Evolutionary conservation across 768 basidiomycete species (phyloP).

Genomic region (Tylopilus balloui): DNA sequence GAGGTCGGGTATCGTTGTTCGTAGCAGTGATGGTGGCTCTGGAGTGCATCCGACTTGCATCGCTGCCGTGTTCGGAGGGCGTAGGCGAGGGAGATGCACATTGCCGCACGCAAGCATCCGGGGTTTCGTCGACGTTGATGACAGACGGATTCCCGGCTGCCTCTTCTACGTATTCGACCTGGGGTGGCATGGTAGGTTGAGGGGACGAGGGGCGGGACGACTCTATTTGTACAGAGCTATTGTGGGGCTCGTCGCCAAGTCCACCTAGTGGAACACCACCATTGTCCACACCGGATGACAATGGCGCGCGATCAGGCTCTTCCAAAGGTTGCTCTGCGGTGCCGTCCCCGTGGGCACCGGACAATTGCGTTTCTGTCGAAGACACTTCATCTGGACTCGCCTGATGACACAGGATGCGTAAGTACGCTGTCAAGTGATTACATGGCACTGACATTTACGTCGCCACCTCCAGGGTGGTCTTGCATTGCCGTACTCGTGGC

Average conservation of each 20-base stretch:
- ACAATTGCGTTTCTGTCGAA: neutral
- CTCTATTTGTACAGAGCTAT: neutral
- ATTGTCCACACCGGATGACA: neutral
- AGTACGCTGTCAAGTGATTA: neutral
- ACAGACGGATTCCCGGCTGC: neutral
- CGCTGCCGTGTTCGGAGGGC: constrained; percentile 29
- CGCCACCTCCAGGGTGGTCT: neutral
- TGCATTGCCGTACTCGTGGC: constrained; percentile 1
- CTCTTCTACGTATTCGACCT: neutral
- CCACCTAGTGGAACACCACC: neutral
- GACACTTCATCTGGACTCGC: neutral
- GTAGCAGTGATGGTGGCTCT: neutral
- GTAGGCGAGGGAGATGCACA: constrained; percentile 21
- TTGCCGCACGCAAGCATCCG: neutral
- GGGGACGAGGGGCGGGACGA: neutral
- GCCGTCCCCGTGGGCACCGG: neutral
- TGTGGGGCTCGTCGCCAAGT: neutral
- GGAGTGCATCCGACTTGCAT: constrained; percentile 3
- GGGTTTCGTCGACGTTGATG: neutral
- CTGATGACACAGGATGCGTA: constrained; percentile 5
- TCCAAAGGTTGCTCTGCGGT: neutral
- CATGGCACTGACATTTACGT: constrained; percentile 3
- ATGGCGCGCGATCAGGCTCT: neutral
- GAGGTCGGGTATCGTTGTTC: constrained; percentile 4
- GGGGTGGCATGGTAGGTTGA: neutral